Evolutionary conservation across 2,329 filamentous ascomycete species (phyloP).

Genomic region (Cladosporium austrohemisphaericum): DNA sequence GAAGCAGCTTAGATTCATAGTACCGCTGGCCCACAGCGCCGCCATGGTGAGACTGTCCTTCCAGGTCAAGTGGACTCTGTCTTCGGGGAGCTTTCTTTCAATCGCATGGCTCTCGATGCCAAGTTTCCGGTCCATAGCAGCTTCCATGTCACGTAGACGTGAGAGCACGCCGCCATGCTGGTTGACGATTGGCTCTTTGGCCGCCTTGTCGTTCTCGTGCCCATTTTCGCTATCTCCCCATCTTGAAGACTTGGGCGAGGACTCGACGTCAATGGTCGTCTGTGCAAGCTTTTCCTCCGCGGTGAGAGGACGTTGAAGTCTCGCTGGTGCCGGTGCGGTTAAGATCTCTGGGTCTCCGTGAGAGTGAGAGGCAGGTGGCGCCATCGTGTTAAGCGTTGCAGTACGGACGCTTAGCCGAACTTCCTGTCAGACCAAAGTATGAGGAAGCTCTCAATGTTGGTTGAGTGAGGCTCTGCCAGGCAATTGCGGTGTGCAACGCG

Average conservation of each 20-base stretch:
- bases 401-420: too few species aligned
- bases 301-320: constrained; percentile 26
- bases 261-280: constrained; percentile 25
- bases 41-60: constrained; percentile 32
- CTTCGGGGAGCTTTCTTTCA: constrained; percentile 43
- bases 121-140: constrained; percentile 43
- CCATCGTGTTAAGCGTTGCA: too few species aligned
- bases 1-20: constrained; percentile 36
- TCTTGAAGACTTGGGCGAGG: constrained; percentile 14
- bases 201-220: background rate
- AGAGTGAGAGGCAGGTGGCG: constrained; percentile 16
- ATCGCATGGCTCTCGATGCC: constrained; percentile 49
- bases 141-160: constrained; percentile 36
- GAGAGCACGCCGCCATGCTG: constrained; percentile 30
- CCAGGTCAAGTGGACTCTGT: constrained; percentile 42
- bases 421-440: too few species aligned
- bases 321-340: constrained; percentile 14
- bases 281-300: constrained; percentile 30
- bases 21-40: constrained; percentile 34
- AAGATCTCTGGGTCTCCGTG: constrained; percentile 23
- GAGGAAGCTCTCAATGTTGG: background rate
- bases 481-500: too few species aligned
- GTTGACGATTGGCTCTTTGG: background rate
- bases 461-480: background rate
- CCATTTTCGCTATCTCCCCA: background rate